These are phyloP conservation scores for Kwoniella bestiolae DNA, from an alignment of 768 basidiomycete genomes.

Conservation along the genomic window DNA sequence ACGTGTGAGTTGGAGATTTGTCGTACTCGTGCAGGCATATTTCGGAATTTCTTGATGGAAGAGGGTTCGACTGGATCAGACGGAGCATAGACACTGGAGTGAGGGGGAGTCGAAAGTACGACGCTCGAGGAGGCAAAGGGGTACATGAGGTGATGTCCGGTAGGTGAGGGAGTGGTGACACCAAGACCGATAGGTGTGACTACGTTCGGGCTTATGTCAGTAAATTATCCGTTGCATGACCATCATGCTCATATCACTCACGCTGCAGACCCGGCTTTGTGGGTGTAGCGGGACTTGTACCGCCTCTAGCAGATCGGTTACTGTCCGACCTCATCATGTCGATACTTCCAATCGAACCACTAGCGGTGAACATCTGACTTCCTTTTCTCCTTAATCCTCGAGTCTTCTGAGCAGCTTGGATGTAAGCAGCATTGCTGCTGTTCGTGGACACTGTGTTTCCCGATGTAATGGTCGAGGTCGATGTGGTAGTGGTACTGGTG, in stretches of 20 bases:
- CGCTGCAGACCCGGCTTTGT: slow-evolving; percentile 37
- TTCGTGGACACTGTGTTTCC: slow-evolving; percentile 6
- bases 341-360: slow-evolving; percentile 38
- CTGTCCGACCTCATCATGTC: slow-evolving; percentile 26
- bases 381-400: slow-evolving; percentile 47
- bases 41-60: slow-evolving; percentile 11
- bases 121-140: slow-evolving; percentile 38
- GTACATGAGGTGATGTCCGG: slow-evolving; percentile 23
- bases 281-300: slow-evolving; percentile 38
- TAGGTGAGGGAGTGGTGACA: slow-evolving; percentile 42
- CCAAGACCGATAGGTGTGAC: slow-evolving; percentile 20
- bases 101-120: slow-evolving; percentile 18
- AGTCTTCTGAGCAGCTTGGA: slow-evolving; percentile 28
- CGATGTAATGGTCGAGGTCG: slow-evolving; percentile 14
- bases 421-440: slow-evolving; percentile 30
- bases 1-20: slow-evolving; percentile 18
- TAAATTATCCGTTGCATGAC: background rate
- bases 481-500: slow-evolving; percentile 20
- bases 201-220: slow-evolving; percentile 14
- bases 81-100: background rate
- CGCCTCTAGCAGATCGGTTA: slow-evolving; percentile 12
- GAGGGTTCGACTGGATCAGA: slow-evolving; percentile 11
- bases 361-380: slow-evolving; percentile 44
- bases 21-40: slow-evolving; percentile 13
- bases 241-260: slow-evolving; percentile 10